These are phyloP conservation scores for Diphasiastrum complanatum DNA, from an alignment of 83 land plant species.

Conservation along the genomic window DNA sequence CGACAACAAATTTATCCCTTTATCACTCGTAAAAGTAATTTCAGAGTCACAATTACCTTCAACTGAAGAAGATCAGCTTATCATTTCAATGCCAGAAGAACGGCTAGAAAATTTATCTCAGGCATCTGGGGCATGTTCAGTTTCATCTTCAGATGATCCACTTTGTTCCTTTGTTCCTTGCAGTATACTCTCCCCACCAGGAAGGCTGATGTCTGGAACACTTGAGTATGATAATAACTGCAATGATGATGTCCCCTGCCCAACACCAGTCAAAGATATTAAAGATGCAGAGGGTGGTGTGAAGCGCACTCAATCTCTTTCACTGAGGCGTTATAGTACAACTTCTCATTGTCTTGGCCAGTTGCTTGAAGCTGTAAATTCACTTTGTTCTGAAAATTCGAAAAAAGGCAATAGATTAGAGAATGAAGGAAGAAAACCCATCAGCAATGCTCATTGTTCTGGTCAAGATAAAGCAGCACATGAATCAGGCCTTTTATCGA, in stretches of 20 bases:
- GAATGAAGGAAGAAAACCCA: too few species aligned
- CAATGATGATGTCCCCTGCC: neutral
- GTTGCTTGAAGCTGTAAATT: neutral
- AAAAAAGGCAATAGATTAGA: neutral
- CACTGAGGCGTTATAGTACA: slow-evolving; percentile 13
- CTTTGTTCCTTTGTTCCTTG: slow-evolving; percentile 23
- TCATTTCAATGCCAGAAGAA: too few species aligned
- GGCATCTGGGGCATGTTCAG: slow-evolving; percentile 8
- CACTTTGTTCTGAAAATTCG: neutral
- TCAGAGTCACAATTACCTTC: too few species aligned
- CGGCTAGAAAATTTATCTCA: slow-evolving; percentile 9
- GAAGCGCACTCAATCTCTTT: slow-evolving; percentile 8
- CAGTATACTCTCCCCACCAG: neutral
- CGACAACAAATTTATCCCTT: too few species aligned
- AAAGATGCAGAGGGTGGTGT: neutral
- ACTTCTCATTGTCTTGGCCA: neutral
- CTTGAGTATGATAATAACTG: neutral
- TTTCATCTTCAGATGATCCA: slow-evolving; percentile 6
- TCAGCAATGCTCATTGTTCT: too few species aligned
- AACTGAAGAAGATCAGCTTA: too few species aligned
- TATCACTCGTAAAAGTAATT: too few species aligned
- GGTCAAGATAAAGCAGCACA: too few species aligned
- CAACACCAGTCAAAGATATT: neutral
- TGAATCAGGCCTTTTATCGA: too few species aligned
- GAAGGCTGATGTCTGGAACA: neutral